Conservation (phyloP, 2,329 filamentous ascomycete genomes). For the Purpureocillium takamizusanense region DNA sequence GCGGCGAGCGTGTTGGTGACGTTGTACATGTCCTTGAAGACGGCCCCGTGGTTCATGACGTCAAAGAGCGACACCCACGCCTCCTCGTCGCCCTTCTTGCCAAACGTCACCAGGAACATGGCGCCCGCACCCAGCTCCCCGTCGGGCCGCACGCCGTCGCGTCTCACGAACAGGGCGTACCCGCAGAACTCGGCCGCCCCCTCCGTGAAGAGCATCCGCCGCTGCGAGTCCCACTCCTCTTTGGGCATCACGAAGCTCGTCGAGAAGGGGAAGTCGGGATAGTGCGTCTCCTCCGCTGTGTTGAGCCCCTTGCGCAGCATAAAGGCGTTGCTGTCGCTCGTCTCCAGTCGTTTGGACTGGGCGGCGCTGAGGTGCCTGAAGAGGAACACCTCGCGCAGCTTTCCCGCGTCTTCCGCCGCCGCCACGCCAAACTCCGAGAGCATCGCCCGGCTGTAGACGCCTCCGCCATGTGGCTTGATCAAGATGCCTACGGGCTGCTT, state of each 20-base stretch:
- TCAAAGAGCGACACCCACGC: conserved; percentile 2
- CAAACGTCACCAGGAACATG: conserved; percentile 3
- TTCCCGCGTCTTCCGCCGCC: background rate
- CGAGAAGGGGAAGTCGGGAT: conserved; percentile 4
- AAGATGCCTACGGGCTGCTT: conserved; percentile 3
- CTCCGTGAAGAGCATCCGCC: conserved; percentile 4
- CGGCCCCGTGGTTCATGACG: background rate
- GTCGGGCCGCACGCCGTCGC: background rate
- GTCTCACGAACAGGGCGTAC: background rate
- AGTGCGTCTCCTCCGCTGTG: background rate
- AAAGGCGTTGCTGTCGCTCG: conserved; percentile 4
- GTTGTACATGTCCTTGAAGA: background rate
- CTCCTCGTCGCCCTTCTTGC: conserved; percentile 1
- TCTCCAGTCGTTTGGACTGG: conserved; percentile 1
- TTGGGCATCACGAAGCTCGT: background rate
- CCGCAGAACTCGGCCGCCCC: conserved; percentile 3
- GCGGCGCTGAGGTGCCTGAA: conserved; percentile 1
- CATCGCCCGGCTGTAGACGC: conserved; percentile 3
- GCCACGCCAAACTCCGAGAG: conserved; percentile 1
- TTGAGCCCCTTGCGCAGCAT: conserved; percentile 5
- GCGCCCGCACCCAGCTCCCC: background rate
- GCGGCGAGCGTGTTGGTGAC: conserved; percentile 1
- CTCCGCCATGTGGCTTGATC: conserved; percentile 4
- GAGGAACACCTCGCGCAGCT: background rate
- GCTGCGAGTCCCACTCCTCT: conserved; percentile 5